Conservation (phyloP, 345 rosid genomes). For the Corchorus olitorius region DNA sequence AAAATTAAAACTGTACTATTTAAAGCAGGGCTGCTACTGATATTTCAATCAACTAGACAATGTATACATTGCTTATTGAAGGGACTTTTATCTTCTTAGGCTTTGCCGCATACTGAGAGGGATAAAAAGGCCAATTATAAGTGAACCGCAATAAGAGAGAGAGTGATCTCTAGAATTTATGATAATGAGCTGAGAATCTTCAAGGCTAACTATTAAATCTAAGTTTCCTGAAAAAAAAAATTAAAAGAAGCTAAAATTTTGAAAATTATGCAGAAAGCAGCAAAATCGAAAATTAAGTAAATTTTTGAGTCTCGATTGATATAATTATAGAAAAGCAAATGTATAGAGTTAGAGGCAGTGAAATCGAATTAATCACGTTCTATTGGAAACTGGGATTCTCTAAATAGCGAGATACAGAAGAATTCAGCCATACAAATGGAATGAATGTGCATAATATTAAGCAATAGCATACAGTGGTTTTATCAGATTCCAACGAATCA, state of each 20-base stretch:
- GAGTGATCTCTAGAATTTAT: not conserved
- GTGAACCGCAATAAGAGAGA: not conserved
- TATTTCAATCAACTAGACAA: not conserved
- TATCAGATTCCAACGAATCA: conserved; percentile 9
- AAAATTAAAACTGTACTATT: not conserved
- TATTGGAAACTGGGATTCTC: not conserved
- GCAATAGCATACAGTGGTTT: not conserved
- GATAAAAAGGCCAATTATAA: not conserved
- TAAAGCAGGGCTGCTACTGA: not conserved
- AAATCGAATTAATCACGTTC: not conserved
- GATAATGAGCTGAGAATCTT: not conserved
- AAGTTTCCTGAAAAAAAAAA: not conserved
- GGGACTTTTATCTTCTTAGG: not conserved
- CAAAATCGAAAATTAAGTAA: not conserved
- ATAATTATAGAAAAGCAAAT: not conserved
- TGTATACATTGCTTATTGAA: not conserved
- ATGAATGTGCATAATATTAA: not conserved
- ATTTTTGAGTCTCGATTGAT: not conserved
- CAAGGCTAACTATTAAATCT: not conserved
- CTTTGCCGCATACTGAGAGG: not conserved
- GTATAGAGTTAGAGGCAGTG: not conserved
- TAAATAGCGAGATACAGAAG: not conserved
- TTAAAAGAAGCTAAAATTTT: not conserved
- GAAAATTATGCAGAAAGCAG: not conserved
- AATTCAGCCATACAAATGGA: not conserved